Evolutionary conservation across 768 basidiomycete genomes (phyloP).

Genomic region (Paxillus rubicundulus): DNA sequence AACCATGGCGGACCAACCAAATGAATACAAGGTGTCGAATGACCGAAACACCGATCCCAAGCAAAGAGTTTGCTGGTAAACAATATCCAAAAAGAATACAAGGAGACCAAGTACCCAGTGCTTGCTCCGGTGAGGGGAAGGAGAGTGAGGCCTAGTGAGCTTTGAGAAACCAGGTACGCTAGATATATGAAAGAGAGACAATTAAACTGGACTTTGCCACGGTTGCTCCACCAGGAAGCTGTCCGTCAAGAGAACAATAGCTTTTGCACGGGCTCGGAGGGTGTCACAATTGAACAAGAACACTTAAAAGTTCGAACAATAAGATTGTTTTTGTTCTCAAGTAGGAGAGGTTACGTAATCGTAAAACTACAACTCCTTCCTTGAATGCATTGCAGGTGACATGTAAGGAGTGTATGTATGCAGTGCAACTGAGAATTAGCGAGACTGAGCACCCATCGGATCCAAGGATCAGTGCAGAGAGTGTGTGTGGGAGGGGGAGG

Average conservation of each 20-base stretch:
- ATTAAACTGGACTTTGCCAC: not conserved
- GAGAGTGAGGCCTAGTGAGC: conserved; percentile 2
- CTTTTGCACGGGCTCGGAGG: not conserved
- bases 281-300: not conserved
- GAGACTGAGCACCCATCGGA: not conserved
- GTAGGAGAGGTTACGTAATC: conserved; percentile 14
- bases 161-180: not conserved
- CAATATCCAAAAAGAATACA: not conserved
- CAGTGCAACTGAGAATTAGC: not conserved
- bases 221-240: conserved; percentile 1
- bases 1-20: conserved; percentile 17
- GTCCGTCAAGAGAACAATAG: conserved; percentile 4
- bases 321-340: conserved; percentile 13
- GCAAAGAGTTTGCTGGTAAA: not conserved
- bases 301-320: not conserved
- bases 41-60: not conserved
- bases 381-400: not conserved
- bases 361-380: conserved; percentile 4
- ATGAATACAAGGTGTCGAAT: not conserved
- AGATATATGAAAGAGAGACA: conserved; percentile 12
- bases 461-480: not conserved
- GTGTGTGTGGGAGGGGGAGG: not conserved
- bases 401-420: not conserved
- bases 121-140: not conserved
- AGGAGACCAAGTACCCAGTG: conserved; percentile 14